Evolutionary conservation across 176 grass and related monocot species (phyloP).

Genomic region (Bonia amplexicaulis): DNA sequence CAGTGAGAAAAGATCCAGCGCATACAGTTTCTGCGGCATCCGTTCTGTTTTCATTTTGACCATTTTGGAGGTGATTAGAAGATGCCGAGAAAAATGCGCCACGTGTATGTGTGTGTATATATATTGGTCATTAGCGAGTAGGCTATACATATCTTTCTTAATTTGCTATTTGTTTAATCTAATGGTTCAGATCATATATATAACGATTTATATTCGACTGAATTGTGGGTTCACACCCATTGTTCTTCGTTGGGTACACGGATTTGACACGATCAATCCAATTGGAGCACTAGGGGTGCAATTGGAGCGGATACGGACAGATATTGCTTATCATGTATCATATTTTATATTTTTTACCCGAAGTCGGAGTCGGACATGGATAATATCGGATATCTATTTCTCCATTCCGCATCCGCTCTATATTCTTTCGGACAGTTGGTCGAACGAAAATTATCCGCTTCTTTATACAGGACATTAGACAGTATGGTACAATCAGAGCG

Average conservation of each 20-base stretch:
- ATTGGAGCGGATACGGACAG: too few species aligned
- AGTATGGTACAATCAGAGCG: too few species aligned
- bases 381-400: too few species aligned
- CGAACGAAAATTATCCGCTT: too few species aligned
- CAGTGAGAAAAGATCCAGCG: constrained; percentile 21
- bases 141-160: not conserved
- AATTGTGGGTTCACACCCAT: constrained; percentile 10
- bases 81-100: not conserved
- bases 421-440: too few species aligned
- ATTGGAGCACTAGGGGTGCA: too few species aligned
- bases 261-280: not conserved
- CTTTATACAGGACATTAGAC: too few species aligned
- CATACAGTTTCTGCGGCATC: constrained; percentile 25
- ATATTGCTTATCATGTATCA: too few species aligned
- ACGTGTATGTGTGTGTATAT: too few species aligned
- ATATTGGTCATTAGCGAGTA: not conserved
- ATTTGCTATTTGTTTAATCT: not conserved
- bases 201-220: constrained; percentile 19
- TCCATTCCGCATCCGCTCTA: too few species aligned
- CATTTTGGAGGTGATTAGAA: not conserved
- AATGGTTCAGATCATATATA: not conserved
- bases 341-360: too few species aligned
- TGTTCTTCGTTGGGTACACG: not conserved
- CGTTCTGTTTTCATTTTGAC: constrained; percentile 17
- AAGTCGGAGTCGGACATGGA: too few species aligned